Conservation (phyloP, 2,329 filamentous ascomycete genomes). For the Myriosclerotinia curreyana region DNA sequence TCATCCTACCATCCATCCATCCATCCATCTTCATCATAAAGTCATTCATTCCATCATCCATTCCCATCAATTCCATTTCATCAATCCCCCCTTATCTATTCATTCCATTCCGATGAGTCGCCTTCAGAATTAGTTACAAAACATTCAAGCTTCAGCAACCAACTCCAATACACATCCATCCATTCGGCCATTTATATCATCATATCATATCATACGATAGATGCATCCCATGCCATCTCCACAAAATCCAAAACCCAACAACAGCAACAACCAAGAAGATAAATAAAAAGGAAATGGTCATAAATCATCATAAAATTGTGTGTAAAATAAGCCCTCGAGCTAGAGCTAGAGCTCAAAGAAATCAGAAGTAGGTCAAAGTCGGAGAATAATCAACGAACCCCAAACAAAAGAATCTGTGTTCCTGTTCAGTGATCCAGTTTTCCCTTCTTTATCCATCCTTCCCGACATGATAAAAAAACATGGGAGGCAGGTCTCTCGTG, state of each 20-base stretch:
- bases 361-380: neutral
- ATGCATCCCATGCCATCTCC: neutral
- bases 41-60: slow-evolving; percentile 6
- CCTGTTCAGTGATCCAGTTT: slow-evolving; percentile 17
- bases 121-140: slow-evolving; percentile 6
- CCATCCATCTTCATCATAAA: slow-evolving; percentile 15
- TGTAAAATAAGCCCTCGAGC: neutral
- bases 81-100: neutral
- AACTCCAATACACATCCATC: neutral
- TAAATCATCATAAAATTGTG: slow-evolving; percentile 21
- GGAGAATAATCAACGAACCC: neutral
- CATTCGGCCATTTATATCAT: neutral
- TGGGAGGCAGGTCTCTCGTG: slow-evolving; percentile 14
- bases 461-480: slow-evolving; percentile 17
- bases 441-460: slow-evolving; percentile 18
- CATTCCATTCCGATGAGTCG: neutral
- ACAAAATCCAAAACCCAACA: neutral
- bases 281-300: slow-evolving; percentile 14
- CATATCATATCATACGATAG: neutral
- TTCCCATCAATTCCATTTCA: neutral
- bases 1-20: neutral
- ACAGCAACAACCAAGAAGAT: slow-evolving; percentile 11
- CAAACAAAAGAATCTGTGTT: slow-evolving; percentile 10
- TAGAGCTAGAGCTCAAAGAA: neutral
- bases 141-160: neutral